Evolutionary conservation across 805 yeast species (phyloP).

Genomic region (Candida odintsovae): DNA sequence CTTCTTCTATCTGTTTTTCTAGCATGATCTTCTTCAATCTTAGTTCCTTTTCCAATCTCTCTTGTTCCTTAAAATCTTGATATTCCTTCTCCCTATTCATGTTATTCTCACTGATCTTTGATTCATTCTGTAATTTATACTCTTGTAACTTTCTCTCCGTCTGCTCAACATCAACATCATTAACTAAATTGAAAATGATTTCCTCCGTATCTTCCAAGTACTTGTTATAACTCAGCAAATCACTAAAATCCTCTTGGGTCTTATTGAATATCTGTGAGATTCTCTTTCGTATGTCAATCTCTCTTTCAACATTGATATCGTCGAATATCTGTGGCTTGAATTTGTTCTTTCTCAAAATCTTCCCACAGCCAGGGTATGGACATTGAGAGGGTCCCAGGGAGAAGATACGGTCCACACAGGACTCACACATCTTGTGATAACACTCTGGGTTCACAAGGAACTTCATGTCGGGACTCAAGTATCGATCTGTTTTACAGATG

Average conservation of each 20-base stretch:
- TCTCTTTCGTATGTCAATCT: constrained; percentile 82
- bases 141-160: constrained; percentile 62
- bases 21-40: constrained; percentile 41
- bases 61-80: constrained; percentile 54
- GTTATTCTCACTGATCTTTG: constrained; percentile 71
- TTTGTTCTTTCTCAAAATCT: constrained; percentile 77
- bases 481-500: constrained; percentile 91
- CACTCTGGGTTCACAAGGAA: constrained; percentile 96
- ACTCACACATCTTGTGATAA: constrained; percentile 94
- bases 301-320: constrained; percentile 84
- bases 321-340: constrained; percentile 93
- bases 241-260: constrained; percentile 64
- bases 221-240: constrained; percentile 55
- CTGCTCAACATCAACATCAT: constrained; percentile 60
- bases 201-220: constrained; percentile 84
- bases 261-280: constrained; percentile 77
- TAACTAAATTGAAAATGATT: constrained; percentile 68
- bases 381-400: constrained; percentile 95
- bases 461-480: constrained; percentile 87
- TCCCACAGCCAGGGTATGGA: constrained; percentile 89
- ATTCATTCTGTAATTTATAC: constrained; percentile 69
- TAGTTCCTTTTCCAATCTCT: constrained; percentile 66
- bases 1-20: constrained; percentile 63
- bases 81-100: constrained; percentile 67
- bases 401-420: constrained; percentile 93